A percentile compares a stretch with the other conserved stretches of the same genome.
Conservation (phyloP, 2,329 filamentous ascomycete genomes). For the Chaetoscypha palmicola region DNA sequence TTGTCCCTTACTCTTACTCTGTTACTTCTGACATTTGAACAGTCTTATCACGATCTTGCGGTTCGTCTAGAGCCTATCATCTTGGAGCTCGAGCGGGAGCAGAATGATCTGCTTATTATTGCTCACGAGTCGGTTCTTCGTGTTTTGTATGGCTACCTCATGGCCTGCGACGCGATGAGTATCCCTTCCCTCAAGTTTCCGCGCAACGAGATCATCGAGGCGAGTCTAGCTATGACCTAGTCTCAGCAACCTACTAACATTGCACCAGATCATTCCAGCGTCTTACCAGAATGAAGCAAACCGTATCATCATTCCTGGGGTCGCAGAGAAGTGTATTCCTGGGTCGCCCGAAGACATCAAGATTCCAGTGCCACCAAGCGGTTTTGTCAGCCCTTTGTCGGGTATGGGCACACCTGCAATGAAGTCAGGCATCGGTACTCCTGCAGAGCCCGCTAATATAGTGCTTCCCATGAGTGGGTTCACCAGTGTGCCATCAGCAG, state of each 20-base stretch:
- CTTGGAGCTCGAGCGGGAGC: constrained; percentile 90
- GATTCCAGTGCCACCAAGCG: constrained; percentile 63
- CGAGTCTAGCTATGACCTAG: constrained; percentile 35
- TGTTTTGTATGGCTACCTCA: constrained; percentile 93
- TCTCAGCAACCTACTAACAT: no score
- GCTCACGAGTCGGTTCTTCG: constrained; percentile 96
- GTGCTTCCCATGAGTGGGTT: background rate
- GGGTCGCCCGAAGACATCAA: constrained; percentile 74
- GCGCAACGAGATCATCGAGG: constrained; percentile 93
- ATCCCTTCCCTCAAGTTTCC: constrained; percentile 92
- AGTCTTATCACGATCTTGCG: constrained; percentile 98
- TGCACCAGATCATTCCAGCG: constrained; percentile 71
- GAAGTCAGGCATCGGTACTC: constrained; percentile 16
- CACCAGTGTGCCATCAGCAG: background rate
- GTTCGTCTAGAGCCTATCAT: constrained; percentile 97
- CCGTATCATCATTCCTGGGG: constrained; percentile 73
- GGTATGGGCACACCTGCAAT: constrained; percentile 19
- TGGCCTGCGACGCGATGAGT: constrained; percentile 94
- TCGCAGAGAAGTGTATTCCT: constrained; percentile 59
- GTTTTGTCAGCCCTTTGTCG: constrained; percentile 29
- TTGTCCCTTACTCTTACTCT: constrained; percentile 6
- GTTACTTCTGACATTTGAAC: constrained; percentile 21
- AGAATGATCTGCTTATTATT: constrained; percentile 96
- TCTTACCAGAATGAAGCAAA: constrained; percentile 96
- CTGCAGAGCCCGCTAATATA: constrained; percentile 12